Conservation (phyloP, 1,139 yeast genomes). For the Pichia sp. region DNA sequence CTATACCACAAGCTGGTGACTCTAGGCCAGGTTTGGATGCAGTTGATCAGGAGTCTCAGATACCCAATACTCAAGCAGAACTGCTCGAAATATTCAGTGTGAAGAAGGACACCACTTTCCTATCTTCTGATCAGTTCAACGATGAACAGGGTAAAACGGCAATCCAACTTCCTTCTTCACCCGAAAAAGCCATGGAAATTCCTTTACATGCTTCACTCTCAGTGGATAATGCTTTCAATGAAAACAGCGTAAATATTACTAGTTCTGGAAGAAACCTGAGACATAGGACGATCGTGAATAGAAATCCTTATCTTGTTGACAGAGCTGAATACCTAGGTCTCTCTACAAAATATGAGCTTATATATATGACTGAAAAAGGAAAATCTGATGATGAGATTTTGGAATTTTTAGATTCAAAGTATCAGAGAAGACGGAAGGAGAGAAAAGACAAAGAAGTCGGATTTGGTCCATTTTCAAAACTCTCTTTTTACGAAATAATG, state of each 20-base stretch:
- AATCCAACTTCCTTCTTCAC: conserved; percentile 1
- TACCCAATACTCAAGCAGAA: conserved; percentile 4
- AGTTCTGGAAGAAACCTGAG: conserved; percentile 12
- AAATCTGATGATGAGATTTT: conserved; percentile 28
- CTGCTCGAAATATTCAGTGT: conserved; percentile 1
- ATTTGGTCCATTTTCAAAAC: conserved; percentile 28
- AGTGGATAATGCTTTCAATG: background rate
- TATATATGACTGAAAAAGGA: conserved; percentile 30
- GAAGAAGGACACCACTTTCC: conserved; percentile 1
- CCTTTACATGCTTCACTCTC: background rate
- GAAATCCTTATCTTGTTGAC: conserved; percentile 32
- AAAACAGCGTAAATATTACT: background rate
- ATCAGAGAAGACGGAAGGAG: conserved; percentile 22
- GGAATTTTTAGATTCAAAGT: conserved; percentile 24
- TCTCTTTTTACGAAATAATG: conserved; percentile 23
- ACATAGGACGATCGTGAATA: conserved; percentile 18
- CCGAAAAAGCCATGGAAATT: background rate
- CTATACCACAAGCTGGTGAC: too few relatives aligned
- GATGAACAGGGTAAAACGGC: background rate
- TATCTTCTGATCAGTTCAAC: background rate
- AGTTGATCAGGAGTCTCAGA: background rate
- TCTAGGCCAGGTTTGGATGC: too few relatives aligned
- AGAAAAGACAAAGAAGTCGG: conserved; percentile 28
- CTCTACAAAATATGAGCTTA: conserved; percentile 27
- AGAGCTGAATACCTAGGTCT: conserved; percentile 32